phyloP scores from a whole-genome alignment of 1,284 basidiomycete genomes.

The Moniliella sp. region DNA sequence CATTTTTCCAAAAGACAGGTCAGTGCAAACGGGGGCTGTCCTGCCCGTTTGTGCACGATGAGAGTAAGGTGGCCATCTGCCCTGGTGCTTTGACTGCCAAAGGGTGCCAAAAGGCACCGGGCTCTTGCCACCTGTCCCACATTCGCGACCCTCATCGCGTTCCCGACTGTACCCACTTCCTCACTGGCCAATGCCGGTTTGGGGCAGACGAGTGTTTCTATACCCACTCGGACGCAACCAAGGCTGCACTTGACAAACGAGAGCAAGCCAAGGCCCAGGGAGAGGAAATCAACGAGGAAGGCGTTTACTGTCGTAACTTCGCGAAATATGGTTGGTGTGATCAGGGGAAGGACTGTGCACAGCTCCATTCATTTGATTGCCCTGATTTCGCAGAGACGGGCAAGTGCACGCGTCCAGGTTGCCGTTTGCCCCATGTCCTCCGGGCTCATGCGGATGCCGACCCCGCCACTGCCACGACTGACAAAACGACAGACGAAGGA shows the following conservation, averaged over 20 bases:
- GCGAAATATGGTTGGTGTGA: slow-evolving; percentile 26
- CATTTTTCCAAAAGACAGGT: slow-evolving; percentile 3
- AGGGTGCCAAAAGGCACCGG: slow-evolving; percentile 16
- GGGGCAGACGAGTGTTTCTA: slow-evolving; percentile 14
- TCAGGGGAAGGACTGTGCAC: slow-evolving; percentile 8
- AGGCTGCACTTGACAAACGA: no score
- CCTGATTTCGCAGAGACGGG: slow-evolving; percentile 23
- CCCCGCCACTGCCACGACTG: slow-evolving; percentile 2
- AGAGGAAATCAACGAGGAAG: slow-evolving; percentile 2
- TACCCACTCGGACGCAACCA: slow-evolving; percentile 18
- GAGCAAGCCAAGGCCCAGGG: slow-evolving; percentile 1
- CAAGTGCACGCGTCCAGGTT: slow-evolving; percentile 10
- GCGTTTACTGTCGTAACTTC: slow-evolving; percentile 14
- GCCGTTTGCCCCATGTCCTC: slow-evolving; percentile 19
- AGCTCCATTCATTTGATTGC: slow-evolving; percentile 26
- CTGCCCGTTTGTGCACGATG: slow-evolving; percentile 25
- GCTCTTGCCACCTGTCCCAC: slow-evolving; percentile 24
- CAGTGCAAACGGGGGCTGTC: slow-evolving; percentile 24
- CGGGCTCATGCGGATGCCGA: slow-evolving; percentile 3
- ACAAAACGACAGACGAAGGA: slow-evolving; percentile 1
- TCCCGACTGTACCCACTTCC: slow-evolving; percentile 29
- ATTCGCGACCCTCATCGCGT: slow-evolving; percentile 10
- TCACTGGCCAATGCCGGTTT: slow-evolving; percentile 1
- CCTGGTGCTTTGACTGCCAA: slow-evolving; percentile 15
- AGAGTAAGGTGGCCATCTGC: slow-evolving; percentile 21